A percentile compares a stretch with the other conserved stretches of the same genome.
phyloP scores from a whole-genome alignment of 495 filamentous ascomycete species.

The Aspergillus biplanus region DNA sequence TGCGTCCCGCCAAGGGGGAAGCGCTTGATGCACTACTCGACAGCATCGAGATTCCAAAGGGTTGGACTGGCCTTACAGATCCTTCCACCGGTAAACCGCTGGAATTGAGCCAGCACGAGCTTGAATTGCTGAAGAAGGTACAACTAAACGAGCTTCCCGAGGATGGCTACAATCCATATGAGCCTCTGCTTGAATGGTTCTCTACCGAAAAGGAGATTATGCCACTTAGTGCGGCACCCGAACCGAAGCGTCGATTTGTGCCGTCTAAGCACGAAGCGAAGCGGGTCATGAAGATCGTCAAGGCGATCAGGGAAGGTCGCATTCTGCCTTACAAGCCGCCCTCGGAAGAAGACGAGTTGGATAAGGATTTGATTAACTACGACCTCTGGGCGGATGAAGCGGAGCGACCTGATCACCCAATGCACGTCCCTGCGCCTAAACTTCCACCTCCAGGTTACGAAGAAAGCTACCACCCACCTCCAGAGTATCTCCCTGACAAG shows the following conservation, averaged over 20 bases:
- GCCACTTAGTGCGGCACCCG: conserved; percentile 91
- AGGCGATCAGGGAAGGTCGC: conserved; percentile 89
- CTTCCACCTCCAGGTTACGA: conserved; percentile 92
- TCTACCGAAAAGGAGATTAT: conserved; percentile 87
- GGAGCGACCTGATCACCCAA: conserved; percentile 78
- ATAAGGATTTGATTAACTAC: conserved; percentile 73
- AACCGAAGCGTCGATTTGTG: conserved; percentile 93
- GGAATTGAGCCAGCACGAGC: conserved; percentile 82
- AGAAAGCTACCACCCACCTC: conserved; percentile 93
- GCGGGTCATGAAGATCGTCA: conserved; percentile 96
- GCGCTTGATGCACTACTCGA: conserved; percentile 93
- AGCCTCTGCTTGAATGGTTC: conserved; percentile 91
- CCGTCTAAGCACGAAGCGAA: conserved; percentile 99
- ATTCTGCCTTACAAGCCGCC: conserved; percentile 91
- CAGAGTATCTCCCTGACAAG: conserved; percentile 87
- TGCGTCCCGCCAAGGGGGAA: conserved; percentile 92
- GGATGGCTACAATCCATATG: conserved; percentile 91
- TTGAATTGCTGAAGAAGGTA: conserved; percentile 85
- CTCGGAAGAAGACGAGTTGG: conserved; percentile 70
- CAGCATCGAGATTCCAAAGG: conserved; percentile 96
- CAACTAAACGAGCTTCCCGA: conserved; percentile 88
- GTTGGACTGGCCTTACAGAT: conserved; percentile 96
- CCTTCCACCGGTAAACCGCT: conserved; percentile 89
- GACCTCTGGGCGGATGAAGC: conserved; percentile 95
- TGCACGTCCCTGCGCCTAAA: conserved; percentile 97